Percentiles rank a stretch among this genome's conserved stretches.
Evolutionary conservation across 2,329 filamentous ascomycete species (phyloP).

Genomic region (Aspergillus bombycis): DNA sequence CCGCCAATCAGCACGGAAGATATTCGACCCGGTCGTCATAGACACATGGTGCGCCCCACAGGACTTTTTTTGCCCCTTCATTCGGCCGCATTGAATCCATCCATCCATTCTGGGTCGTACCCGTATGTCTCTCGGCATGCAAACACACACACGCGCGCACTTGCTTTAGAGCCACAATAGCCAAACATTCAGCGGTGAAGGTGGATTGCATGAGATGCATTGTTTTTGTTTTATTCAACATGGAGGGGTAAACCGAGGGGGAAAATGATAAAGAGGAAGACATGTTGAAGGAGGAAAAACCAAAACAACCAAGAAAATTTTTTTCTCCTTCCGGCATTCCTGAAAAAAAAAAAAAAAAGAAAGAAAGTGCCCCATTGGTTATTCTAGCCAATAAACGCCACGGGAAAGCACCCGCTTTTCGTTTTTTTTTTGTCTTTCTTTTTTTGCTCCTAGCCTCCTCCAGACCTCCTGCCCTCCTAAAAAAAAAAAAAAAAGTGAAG

Average conservation of each 20-base stretch:
- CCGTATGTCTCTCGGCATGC: conserved; percentile 6
- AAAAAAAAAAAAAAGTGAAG: conserved; percentile 19
- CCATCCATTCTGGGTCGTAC: background rate
- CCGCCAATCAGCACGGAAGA: conserved; percentile 17
- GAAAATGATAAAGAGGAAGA: background rate
- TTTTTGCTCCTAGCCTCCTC: background rate
- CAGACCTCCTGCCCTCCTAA: background rate
- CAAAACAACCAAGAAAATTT: conserved; percentile 4
- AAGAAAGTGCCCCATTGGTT: conserved; percentile 7
- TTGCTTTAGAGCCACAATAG: background rate
- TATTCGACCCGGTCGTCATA: conserved; percentile 24
- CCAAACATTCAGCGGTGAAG: conserved; percentile 8
- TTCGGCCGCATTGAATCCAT: background rate
- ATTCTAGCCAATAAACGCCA: conserved; percentile 29
- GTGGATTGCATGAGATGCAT: background rate
- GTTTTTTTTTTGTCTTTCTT: conserved; percentile 19
- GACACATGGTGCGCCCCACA: conserved; percentile 29
- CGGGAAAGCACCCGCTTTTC: conserved; percentile 24
- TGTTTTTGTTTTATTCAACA: conserved; percentile 3
- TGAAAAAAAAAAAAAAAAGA: background rate
- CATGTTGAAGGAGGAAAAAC: conserved; percentile 2
- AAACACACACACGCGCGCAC: background rate
- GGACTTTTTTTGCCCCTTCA: conserved; percentile 25
- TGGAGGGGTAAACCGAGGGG: conserved; percentile 7
- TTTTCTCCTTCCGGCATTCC: conserved; percentile 3